Percentiles rank a stretch among this genome's conserved stretches.
Conservation (phyloP, 495 filamentous ascomycete species). For the Xylaria longipes region DNA sequence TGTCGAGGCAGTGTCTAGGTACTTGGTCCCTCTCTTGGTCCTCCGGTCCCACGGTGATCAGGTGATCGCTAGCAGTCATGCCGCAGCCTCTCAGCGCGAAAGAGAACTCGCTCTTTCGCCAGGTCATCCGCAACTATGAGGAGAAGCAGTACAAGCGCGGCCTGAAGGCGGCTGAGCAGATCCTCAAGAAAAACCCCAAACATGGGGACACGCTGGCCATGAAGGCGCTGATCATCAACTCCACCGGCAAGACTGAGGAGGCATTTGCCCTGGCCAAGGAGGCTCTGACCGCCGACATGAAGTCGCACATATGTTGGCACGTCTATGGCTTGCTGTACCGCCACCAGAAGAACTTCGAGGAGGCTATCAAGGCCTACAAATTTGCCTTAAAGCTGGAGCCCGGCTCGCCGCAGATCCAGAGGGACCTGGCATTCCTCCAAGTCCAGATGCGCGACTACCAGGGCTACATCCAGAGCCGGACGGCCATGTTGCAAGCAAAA, state of each 20-base stretch:
- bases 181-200: slow-evolving; percentile 89
- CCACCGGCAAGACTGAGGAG: slow-evolving; percentile 86
- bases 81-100: slow-evolving; percentile 86
- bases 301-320: slow-evolving; percentile 99
- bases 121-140: slow-evolving; percentile 94
- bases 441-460: slow-evolving; percentile 96
- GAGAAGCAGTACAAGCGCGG: slow-evolving; percentile 98
- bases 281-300: slow-evolving; percentile 93
- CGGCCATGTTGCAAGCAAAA: slow-evolving; percentile 80
- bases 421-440: slow-evolving; percentile 91
- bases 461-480: slow-evolving; percentile 88
- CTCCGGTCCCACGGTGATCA: slow-evolving; percentile 25
- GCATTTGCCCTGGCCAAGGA: slow-evolving; percentile 91
- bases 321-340: slow-evolving; percentile 97
- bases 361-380: slow-evolving; percentile 98
- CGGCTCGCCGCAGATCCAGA: slow-evolving; percentile 89
- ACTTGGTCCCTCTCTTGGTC: slow-evolving; percentile 7
- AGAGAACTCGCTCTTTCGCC: slow-evolving; percentile 90
- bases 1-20: background rate
- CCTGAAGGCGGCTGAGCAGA: slow-evolving; percentile 91
- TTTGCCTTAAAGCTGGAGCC: slow-evolving; percentile 92
- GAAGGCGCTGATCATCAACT: slow-evolving; percentile 97
- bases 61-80: slow-evolving; percentile 55
- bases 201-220: slow-evolving; percentile 99
- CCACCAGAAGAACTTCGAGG: slow-evolving; percentile 94